Evolutionary conservation across 371 early-diverging fungal species (phyloP).

Genomic region (Catenaria anguillulae): DNA sequence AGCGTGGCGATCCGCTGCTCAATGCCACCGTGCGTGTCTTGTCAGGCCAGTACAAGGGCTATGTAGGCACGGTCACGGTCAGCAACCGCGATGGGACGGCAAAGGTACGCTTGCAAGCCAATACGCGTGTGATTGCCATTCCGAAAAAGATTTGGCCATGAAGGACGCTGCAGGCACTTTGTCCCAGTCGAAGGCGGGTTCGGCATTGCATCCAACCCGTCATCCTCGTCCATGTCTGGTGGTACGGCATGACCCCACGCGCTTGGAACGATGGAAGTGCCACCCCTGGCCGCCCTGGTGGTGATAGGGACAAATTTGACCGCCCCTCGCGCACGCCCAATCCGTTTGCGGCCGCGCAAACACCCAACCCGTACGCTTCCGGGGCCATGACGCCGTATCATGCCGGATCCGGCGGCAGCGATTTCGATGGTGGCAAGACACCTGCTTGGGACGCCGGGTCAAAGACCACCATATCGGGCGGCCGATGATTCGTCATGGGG

Average conservation of each 20-base stretch:
- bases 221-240: not conserved
- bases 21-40: slow-evolving; percentile 76
- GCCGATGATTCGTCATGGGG: slow-evolving; percentile 5
- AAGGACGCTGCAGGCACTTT: not conserved
- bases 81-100: slow-evolving; percentile 47
- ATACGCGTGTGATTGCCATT: slow-evolving; percentile 57
- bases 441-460: slow-evolving; percentile 62
- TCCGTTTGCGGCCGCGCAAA: slow-evolving; percentile 38
- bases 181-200: no score
- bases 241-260: slow-evolving; percentile 18
- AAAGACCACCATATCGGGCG: slow-evolving; percentile 33
- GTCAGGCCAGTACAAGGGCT: slow-evolving; percentile 93
- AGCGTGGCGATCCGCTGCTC: slow-evolving; percentile 54
- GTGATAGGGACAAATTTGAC: slow-evolving; percentile 12
- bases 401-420: not conserved
- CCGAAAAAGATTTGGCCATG: slow-evolving; percentile 19
- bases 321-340: slow-evolving; percentile 49
- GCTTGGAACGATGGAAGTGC: slow-evolving; percentile 9
- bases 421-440: slow-evolving; percentile 42
- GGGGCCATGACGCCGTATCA: slow-evolving; percentile 34
- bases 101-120: slow-evolving; percentile 90
- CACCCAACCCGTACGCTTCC: slow-evolving; percentile 32
- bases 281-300: slow-evolving; percentile 22
- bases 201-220: no score
- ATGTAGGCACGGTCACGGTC: slow-evolving; percentile 91